Conservation (phyloP, 352 stramenopile species). For the Pilasporangium apinafurcum region DNA sequence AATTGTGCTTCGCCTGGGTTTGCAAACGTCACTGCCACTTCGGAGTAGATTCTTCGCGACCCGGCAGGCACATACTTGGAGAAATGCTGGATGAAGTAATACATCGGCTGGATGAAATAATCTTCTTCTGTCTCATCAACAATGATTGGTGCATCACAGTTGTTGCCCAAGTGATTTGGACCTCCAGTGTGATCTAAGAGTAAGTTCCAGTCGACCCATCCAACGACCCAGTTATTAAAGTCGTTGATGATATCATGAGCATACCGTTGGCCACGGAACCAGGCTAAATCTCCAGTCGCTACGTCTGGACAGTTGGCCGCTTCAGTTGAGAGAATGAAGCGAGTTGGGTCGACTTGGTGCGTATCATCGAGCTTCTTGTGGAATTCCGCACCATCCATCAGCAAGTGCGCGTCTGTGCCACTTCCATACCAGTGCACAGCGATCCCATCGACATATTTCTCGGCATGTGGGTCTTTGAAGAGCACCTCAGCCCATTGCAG, state of each 20-base stretch:
- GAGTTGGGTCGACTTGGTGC: conserved; percentile 43
- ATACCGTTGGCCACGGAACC: conserved; percentile 82
- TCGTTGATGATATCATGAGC: conserved; percentile 87
- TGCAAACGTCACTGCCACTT: conserved; percentile 30
- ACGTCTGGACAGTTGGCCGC: conserved; percentile 66
- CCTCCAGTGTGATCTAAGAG: conserved; percentile 78
- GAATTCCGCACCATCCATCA: conserved; percentile 59
- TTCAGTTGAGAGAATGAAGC: conserved; percentile 58
- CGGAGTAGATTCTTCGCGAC: conserved; percentile 46
- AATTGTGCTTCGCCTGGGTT: conserved; percentile 50
- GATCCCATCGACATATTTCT: conserved; percentile 82
- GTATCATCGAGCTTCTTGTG: conserved; percentile 63
- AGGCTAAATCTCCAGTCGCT: conserved; percentile 41
- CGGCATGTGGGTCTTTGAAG: conserved; percentile 44
- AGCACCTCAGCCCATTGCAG: conserved; percentile 56
- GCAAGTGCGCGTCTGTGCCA: conserved; percentile 54
- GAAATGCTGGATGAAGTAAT: conserved; percentile 88
- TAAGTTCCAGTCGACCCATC: conserved; percentile 92
- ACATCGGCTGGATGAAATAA: conserved; percentile 80
- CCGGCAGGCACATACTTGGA: conserved; percentile 77
- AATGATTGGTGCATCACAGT: conserved; percentile 70
- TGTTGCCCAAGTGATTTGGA: conserved; percentile 80
- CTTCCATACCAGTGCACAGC: conserved; percentile 90
- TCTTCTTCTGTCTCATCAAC: conserved; percentile 40
- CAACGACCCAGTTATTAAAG: conserved; percentile 75